Base-by-base conservation (phyloP, 2,329 filamentous ascomycete species). In the Microcera coccophila region DNA sequence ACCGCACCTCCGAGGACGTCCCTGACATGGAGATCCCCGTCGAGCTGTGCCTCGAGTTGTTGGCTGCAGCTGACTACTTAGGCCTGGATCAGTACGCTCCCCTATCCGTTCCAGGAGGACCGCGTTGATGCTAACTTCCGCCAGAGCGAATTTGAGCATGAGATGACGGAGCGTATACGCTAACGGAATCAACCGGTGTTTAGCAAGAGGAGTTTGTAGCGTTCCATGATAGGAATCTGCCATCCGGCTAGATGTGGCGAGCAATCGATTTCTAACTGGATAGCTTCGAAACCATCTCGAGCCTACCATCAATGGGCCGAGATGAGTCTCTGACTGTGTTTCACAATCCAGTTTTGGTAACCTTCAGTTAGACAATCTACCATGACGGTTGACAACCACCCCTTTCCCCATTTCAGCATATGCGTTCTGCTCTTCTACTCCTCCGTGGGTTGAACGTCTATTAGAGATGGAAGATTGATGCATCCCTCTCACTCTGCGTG, bases 11-110 rank as follows among this genome's bases (percentile, higher is more conserved):
- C 52, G 81, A 84, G 54, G 82, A 89, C 55, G 85, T 90, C 16
- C 81, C 84, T 4, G 87, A 91, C 58, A 85, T 90, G 81, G 85
- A 90, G 14, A 84, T 90, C 45, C 85, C 85, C 11, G 79, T 85
- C 21, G 85, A 90, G 67, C 70, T 90, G 38, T 90, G 85, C 55
- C 72, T 91, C 33, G 86, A 90, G 68, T 65, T 91, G 47, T 68
- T 91, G 51, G 83, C 85, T 69, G 87, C 85, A 12, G 85, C 86
- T 19, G 85, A 90, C 67, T 91, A 81, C 62, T 69, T 90, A 51
- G 81, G 83, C 57, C 68, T 90, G 61, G 82, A 86, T 66, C 66
- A 69, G 66, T 68, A 65, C 63, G 66, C 53, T 45, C 50, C 44
- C 50, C 47, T 45, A 73, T 41, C 34, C 42, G 42, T 42, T 41